Conservation (phyloP, 257 asterid species). For the Nicotiana knightiana region DNA sequence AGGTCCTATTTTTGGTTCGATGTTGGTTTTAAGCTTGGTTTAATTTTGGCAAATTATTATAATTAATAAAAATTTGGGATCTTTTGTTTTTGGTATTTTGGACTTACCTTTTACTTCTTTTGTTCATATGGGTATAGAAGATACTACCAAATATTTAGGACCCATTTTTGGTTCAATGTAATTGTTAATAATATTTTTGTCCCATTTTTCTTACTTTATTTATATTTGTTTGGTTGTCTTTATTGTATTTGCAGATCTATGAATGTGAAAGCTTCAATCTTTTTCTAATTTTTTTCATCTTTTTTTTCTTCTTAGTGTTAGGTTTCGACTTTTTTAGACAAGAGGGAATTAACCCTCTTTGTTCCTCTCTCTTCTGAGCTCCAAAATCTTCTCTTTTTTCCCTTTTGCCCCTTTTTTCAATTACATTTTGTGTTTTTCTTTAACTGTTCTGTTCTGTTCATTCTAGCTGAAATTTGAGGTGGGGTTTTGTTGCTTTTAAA, state of each 20-base stretch:
- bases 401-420: background rate
- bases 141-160: background rate
- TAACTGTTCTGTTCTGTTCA: background rate
- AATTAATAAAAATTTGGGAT: background rate
- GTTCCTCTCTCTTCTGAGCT: background rate
- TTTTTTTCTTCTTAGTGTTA: background rate
- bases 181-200: background rate
- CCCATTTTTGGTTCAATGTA: slow-evolving; percentile 9
- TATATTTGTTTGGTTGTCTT: slow-evolving; percentile 9
- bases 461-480: background rate
- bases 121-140: background rate
- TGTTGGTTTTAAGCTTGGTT: background rate
- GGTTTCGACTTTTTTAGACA: background rate
- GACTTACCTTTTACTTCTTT: background rate
- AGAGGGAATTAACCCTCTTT: background rate
- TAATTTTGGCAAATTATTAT: background rate
- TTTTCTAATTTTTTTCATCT: background rate
- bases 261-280: slow-evolving; percentile 7
- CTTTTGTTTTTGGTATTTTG: background rate
- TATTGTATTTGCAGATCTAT: slow-evolving; percentile 17
- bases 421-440: background rate
- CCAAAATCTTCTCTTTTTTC: background rate
- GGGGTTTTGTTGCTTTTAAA: background rate
- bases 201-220: background rate
- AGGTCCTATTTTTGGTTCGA: background rate